phyloP scores from a whole-genome alignment of 768 basidiomycete species.

The Chalciporus piperatus region DNA sequence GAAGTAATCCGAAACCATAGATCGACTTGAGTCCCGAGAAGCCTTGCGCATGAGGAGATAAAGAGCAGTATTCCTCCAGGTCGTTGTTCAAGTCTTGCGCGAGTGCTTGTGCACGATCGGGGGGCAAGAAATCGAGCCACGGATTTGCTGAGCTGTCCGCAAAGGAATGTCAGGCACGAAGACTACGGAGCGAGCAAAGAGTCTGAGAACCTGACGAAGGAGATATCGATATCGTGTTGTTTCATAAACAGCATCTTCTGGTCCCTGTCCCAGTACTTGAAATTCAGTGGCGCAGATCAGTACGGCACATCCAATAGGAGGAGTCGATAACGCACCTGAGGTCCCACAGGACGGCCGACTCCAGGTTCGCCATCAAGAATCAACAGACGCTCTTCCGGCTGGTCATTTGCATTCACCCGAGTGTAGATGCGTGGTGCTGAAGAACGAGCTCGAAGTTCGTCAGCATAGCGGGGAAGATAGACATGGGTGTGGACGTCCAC shows the following conservation, averaged over 20 bases:
- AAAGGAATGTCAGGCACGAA: conserved; percentile 14
- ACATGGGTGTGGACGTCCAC: conserved; percentile 88
- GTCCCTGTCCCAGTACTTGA: conserved; percentile 69
- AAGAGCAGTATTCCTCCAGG: conserved; percentile 75
- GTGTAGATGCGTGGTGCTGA: conserved; percentile 66
- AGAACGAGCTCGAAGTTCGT: conserved; percentile 61
- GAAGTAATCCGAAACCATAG: conserved; percentile 83
- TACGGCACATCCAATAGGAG: neutral
- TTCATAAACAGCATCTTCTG: conserved; percentile 88
- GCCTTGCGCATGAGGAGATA: conserved; percentile 42
- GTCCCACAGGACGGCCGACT: conserved; percentile 75
- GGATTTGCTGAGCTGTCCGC: conserved; percentile 75
- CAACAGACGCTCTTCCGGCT: conserved; percentile 63
- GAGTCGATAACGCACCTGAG: conserved; percentile 47
- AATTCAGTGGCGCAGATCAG: conserved; percentile 10
- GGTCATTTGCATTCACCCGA: conserved; percentile 40
- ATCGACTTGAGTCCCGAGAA: conserved; percentile 53
- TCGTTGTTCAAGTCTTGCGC: conserved; percentile 74
- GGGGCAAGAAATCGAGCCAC: conserved; percentile 85
- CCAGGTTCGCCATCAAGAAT: conserved; percentile 81
- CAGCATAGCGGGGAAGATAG: conserved; percentile 76
- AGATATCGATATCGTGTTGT: conserved; percentile 73
- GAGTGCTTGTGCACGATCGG: conserved; percentile 60
- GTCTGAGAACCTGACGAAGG: conserved; percentile 62
- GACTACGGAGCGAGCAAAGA: neutral